Conservation (phyloP, 2,329 filamentous ascomycete species). For the Xylariales sp. region DNA sequence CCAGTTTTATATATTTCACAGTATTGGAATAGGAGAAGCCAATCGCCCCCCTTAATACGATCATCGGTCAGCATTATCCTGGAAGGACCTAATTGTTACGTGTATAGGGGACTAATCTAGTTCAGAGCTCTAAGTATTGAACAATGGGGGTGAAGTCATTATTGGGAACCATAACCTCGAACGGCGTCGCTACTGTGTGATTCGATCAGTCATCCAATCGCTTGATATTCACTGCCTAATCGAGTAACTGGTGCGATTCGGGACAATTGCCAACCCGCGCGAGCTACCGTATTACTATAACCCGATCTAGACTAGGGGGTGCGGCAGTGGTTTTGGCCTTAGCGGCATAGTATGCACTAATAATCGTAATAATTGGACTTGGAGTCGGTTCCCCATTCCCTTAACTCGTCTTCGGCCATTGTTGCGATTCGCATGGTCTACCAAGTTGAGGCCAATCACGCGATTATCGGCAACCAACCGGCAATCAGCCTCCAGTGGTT, state of each 20-base stretch:
- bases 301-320: slow-evolving; percentile 11
- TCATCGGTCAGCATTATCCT: not conserved
- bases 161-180: not conserved
- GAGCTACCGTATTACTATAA: not conserved
- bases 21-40: not conserved
- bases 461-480: not conserved
- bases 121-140: not conserved
- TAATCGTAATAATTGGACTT: not conserved
- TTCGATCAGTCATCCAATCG: not conserved
- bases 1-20: slow-evolving; percentile 10
- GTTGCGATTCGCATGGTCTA: slow-evolving; percentile 17
- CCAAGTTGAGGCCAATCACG: not conserved
- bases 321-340: not conserved
- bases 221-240: slow-evolving; percentile 1
- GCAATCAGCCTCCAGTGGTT: not conserved
- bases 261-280: not conserved
- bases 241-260: slow-evolving; percentile 32
- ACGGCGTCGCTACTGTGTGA: not conserved
- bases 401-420: slow-evolving; percentile 14
- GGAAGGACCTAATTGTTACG: not conserved
- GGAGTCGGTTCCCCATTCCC: not conserved
- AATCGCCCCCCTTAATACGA: not conserved
- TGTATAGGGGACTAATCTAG: not conserved
- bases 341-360: too few species aligned
- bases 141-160: not conserved